These are phyloP conservation scores for Nemania sp. DNA, from an alignment of 2,329 filamentous ascomycete species.

Conservation along the genomic window DNA sequence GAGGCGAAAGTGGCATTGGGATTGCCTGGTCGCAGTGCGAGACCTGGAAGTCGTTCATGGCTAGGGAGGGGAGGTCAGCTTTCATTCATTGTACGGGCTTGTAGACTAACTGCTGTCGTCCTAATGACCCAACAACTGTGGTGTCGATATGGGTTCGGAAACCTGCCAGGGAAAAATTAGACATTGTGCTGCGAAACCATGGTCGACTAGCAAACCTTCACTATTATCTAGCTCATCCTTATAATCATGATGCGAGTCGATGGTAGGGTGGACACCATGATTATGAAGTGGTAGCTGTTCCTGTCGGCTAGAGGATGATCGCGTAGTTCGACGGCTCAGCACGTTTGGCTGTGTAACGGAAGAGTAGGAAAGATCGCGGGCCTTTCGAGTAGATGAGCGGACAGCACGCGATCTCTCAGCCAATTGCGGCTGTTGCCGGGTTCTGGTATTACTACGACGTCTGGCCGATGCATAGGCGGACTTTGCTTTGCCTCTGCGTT, in stretches of 20 bases:
- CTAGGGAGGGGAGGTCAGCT: slow-evolving; percentile 34
- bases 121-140: slow-evolving; percentile 22
- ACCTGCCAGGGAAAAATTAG: slow-evolving; percentile 23
- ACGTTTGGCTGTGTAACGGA: slow-evolving; percentile 11
- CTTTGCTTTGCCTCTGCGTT: slow-evolving; percentile 18
- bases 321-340: slow-evolving; percentile 21
- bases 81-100: slow-evolving; percentile 15
- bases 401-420: slow-evolving; percentile 19
- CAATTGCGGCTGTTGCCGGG: slow-evolving; percentile 18
- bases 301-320: slow-evolving; percentile 28
- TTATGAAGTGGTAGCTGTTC: slow-evolving; percentile 30
- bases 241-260: slow-evolving; percentile 24
- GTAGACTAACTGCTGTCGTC: slow-evolving; percentile 33
- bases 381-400: slow-evolving; percentile 18
- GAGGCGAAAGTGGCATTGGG: slow-evolving; percentile 42
- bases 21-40: slow-evolving; percentile 44
- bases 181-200: slow-evolving; percentile 19
- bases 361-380: slow-evolving; percentile 2
- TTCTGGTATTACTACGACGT: slow-evolving; percentile 12
- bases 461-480: slow-evolving; percentile 20
- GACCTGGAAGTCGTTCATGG: slow-evolving; percentile 42
- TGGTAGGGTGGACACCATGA: slow-evolving; percentile 31
- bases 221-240: slow-evolving; percentile 20
- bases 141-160: slow-evolving; percentile 27
- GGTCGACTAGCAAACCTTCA: slow-evolving; percentile 34